Evolutionary conservation across 352 stramenopile genomes (phyloP).

Genomic region (Phytophthora syringae): DNA sequence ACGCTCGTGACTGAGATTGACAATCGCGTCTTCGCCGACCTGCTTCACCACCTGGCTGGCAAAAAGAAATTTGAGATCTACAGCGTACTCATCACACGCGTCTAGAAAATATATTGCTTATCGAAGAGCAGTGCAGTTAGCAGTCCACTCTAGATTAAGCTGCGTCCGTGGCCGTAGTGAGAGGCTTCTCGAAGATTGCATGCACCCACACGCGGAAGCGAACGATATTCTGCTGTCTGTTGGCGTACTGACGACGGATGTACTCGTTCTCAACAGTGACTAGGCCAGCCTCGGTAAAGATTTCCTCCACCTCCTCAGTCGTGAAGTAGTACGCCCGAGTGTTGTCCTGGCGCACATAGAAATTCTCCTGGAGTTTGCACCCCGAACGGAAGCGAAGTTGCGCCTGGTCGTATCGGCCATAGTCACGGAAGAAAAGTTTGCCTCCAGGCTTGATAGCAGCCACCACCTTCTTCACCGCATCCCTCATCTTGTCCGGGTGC

Average conservation of each 20-base stretch:
- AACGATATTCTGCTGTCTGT: conserved; percentile 85
- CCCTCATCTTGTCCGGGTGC: conserved; percentile 87
- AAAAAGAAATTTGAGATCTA: conserved; percentile 15
- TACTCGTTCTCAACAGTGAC: conserved; percentile 82
- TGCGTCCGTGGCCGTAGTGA: conserved; percentile 2
- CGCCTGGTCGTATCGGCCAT: conserved; percentile 95
- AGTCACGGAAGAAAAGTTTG: conserved; percentile 95
- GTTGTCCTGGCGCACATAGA: conserved; percentile 95
- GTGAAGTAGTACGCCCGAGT: conserved; percentile 97
- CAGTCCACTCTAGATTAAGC: conserved; percentile 14
- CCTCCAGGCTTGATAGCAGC: conserved; percentile 76
- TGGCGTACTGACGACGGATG: conserved; percentile 89
- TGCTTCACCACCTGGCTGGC: conserved; percentile 54
- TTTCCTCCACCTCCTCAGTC: conserved; percentile 72
- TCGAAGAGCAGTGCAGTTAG: conserved; percentile 5
- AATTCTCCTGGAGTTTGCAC: conserved; percentile 94
- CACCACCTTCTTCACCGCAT: conserved; percentile 88
- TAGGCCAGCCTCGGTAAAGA: conserved; percentile 70
- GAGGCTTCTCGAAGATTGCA: conserved; percentile 85
- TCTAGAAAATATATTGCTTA: conserved; percentile 27
- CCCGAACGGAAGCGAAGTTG: conserved; percentile 92
- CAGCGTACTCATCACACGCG: conserved; percentile 2
- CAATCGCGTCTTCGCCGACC: conserved; percentile 61
- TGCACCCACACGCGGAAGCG: conserved; percentile 91
- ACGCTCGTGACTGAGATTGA: conserved; percentile 75